Evolutionary conservation across 176 grass and related monocot species (phyloP).

Genomic region (Triticum timopheevii): DNA sequence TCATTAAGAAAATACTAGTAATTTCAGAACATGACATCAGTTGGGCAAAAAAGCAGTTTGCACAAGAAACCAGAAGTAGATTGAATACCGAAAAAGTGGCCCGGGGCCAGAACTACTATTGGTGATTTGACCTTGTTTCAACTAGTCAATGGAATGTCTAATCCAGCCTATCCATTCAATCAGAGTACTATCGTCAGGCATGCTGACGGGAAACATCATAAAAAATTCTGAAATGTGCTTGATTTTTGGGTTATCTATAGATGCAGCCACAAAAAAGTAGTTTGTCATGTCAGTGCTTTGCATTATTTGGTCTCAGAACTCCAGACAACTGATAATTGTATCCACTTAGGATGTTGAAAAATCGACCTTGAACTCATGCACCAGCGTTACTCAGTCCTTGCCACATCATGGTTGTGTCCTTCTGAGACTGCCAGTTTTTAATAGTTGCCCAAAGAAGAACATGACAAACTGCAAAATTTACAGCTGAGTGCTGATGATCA

Average conservation of each 20-base stretch:
- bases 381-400: background rate
- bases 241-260: conserved; percentile 33
- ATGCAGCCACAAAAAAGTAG: conserved; percentile 38
- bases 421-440: conserved; percentile 8
- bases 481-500: background rate
- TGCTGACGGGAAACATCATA: conserved; percentile 25
- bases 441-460: conserved; percentile 14
- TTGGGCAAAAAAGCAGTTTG: conserved; percentile 25
- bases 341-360: conserved; percentile 27
- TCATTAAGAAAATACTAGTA: background rate
- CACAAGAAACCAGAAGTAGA: conserved; percentile 24
- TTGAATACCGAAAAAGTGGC: conserved; percentile 13
- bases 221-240: conserved; percentile 37
- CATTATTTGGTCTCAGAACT: conserved; percentile 19
- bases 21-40: conserved; percentile 24
- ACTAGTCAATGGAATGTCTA: conserved; percentile 31
- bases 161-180: conserved; percentile 34
- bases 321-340: conserved; percentile 32
- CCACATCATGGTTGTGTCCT: background rate
- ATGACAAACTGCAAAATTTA: conserved; percentile 12
- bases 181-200: conserved; percentile 16
- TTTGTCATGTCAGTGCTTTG: conserved; percentile 31
- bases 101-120: conserved; percentile 43
- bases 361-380: conserved; percentile 31
- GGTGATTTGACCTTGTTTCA: conserved; percentile 31